Percentiles rank a stretch among this genome's conserved stretches.
Conservation (phyloP, 257 asterid genomes). For the Ligustrum vulgare region DNA sequence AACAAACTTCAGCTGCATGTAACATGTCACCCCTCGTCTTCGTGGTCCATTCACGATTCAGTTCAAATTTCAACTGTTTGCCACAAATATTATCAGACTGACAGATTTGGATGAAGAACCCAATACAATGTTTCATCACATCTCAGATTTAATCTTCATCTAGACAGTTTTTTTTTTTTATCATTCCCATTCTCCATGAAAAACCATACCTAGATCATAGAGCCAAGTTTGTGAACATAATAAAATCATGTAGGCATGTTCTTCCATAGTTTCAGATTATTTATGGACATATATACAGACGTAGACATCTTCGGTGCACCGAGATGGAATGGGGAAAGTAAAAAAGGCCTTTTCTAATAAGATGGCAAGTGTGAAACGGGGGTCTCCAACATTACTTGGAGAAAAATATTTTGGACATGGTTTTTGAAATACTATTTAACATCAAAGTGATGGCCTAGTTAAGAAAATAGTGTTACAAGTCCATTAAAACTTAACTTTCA, state of each 20-base stretch:
- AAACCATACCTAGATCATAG: not conserved
- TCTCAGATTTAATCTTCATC: constrained; percentile 1
- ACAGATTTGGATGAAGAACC: not conserved
- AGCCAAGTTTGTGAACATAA: not conserved
- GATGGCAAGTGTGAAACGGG: not conserved
- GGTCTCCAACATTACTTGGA: no score
- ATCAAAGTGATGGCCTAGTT: no score
- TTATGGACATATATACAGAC: no score
- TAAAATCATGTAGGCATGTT: not conserved
- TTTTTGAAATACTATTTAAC: no score
- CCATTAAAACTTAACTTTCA: not conserved
- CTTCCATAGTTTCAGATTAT: not conserved
- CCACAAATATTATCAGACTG: not conserved
- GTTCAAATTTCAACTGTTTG: not conserved
- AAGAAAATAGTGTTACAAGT: no score
- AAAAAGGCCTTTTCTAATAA: not conserved
- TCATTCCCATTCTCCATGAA: not conserved
- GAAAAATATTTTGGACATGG: no score
- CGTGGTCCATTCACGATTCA: not conserved
- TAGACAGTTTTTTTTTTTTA: not conserved
- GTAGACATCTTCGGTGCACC: not conserved
- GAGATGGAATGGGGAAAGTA: not conserved
- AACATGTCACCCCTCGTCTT: not conserved
- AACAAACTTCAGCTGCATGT: not conserved
- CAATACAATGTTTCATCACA: not conserved